Evolutionary conservation across 2,329 filamentous ascomycete genomes (phyloP).

Genomic region (Botrytis pseudocinerea): DNA sequence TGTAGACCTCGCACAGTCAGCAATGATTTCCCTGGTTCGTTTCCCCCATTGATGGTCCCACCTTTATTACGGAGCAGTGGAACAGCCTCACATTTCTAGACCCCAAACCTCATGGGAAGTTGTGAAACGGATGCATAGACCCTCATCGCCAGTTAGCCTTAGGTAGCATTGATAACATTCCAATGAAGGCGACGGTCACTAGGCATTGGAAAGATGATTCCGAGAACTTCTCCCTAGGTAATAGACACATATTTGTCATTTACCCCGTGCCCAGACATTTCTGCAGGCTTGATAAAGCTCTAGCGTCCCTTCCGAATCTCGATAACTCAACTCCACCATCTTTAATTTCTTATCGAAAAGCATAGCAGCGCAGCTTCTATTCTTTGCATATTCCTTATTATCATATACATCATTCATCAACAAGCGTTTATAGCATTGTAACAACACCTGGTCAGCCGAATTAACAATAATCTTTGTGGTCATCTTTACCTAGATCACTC

Average conservation of each 20-base stretch:
- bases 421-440: background rate
- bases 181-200: background rate
- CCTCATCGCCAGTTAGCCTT: too few species aligned
- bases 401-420: background rate
- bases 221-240: background rate
- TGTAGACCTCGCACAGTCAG: background rate
- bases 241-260: background rate
- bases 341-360: slow-evolving; percentile 9
- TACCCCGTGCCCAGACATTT: background rate
- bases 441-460: background rate
- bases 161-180: background rate
- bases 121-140: background rate
- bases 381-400: background rate
- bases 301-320: background rate
- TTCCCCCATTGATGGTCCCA: background rate
- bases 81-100: background rate
- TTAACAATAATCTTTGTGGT: background rate
- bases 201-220: background rate
- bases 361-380: background rate
- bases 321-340: background rate
- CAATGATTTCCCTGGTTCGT: background rate
- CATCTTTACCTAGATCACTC: background rate
- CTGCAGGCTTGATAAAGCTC: background rate
- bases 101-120: background rate
- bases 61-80: background rate